Conservation (phyloP, 208 protist species). For the Herpetomonas tarakana region DNA sequence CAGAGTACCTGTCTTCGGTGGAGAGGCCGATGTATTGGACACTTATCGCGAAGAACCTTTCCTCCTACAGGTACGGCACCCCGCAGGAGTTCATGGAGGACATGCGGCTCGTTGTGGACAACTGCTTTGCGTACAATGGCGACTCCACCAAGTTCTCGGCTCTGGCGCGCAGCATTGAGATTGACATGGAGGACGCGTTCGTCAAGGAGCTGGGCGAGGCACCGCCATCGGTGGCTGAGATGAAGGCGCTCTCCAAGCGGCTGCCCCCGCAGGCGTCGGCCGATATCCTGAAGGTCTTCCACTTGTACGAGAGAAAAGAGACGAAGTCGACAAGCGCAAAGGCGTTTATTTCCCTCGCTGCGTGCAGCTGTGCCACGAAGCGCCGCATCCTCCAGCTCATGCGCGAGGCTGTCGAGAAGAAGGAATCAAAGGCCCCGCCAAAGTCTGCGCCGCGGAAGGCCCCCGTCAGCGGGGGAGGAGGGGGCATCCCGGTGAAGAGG, state of each 20-base stretch:
- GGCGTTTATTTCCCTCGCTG: constrained; percentile 39
- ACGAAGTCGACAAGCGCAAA: constrained; percentile 12
- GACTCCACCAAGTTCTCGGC: constrained; percentile 33
- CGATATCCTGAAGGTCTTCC: constrained; percentile 36
- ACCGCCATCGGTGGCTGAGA: constrained; percentile 33
- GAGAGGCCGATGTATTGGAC: constrained; percentile 63
- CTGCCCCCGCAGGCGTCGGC: constrained; percentile 27
- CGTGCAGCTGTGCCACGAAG: constrained; percentile 55
- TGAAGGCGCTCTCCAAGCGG: constrained; percentile 27
- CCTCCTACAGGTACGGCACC: constrained; percentile 53
- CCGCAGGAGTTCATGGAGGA: constrained; percentile 67
- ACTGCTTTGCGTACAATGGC: constrained; percentile 81
- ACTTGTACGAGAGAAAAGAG: constrained; percentile 52
- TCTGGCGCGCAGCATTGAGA: constrained; percentile 50
- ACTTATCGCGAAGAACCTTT: constrained; percentile 53
- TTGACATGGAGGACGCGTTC: constrained; percentile 82
- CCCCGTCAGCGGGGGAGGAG: background rate
- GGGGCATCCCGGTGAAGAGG: background rate
- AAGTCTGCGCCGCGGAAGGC: constrained; percentile 12
- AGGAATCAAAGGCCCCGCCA: constrained; percentile 17
- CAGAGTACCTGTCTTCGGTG: constrained; percentile 46
- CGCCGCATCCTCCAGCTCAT: constrained; percentile 59
- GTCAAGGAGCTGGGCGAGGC: constrained; percentile 54
- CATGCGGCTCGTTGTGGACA: constrained; percentile 79
- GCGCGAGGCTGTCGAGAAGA: constrained; percentile 8